Evolutionary conservation across 768 basidiomycete species (phyloP).

Genomic region (Phlebiopsis flavidoalba): DNA sequence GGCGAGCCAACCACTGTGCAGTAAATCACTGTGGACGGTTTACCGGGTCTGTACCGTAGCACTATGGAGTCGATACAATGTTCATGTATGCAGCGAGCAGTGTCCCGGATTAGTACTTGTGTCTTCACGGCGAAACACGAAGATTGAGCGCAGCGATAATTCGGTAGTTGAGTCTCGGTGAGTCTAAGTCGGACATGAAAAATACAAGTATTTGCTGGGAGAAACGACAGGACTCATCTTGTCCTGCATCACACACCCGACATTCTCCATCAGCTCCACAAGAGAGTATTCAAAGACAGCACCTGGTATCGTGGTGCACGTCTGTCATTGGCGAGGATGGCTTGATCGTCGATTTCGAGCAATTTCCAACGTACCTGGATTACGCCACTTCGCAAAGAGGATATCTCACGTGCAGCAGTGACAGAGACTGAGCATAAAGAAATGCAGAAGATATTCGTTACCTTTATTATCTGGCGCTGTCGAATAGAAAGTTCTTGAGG

Average conservation of each 20-base stretch:
- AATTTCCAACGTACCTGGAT: conserved; percentile 25
- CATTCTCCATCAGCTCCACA: conserved; percentile 43
- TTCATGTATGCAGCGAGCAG: too few relatives aligned
- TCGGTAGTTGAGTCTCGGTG: too few relatives aligned
- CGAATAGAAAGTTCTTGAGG: conserved; percentile 17
- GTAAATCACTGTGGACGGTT: too few relatives aligned
- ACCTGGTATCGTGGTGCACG: conserved; percentile 32
- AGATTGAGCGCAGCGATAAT: too few relatives aligned
- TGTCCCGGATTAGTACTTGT: too few relatives aligned
- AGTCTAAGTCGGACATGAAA: too few relatives aligned
- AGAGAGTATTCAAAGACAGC: conserved; percentile 43
- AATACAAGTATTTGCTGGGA: too few relatives aligned
- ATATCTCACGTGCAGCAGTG: conserved; percentile 35
- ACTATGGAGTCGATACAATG: too few relatives aligned
- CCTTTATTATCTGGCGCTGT: conserved; percentile 14
- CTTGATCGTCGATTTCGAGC: conserved; percentile 30
- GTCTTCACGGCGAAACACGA: too few relatives aligned
- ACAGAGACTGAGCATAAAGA: conserved; percentile 35
- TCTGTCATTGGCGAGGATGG: conserved; percentile 9
- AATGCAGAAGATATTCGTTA: conserved; percentile 18
- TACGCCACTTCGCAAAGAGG: conserved; percentile 37
- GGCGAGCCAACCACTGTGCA: too few relatives aligned
- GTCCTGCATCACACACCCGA: conserved; percentile 29
- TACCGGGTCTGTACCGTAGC: too few relatives aligned
- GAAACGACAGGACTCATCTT: too few relatives aligned